Conservation (phyloP, 1,284 basidiomycete species). For the Peniophora sp. region DNA sequence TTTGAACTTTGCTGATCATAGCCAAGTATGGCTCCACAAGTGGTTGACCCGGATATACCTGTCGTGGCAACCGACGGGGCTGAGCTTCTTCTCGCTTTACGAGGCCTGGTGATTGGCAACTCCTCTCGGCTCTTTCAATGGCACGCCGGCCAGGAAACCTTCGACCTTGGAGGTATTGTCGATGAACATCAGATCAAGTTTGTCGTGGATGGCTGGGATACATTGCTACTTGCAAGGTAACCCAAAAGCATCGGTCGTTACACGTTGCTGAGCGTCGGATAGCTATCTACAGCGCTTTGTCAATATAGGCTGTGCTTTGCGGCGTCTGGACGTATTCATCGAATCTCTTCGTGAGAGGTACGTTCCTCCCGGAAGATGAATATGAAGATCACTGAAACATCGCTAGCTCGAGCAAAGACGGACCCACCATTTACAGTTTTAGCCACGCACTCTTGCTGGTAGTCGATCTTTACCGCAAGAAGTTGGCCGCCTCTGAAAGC, state of each 20-base stretch:
- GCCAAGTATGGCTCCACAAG: constrained; percentile 30
- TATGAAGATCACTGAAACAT: constrained; percentile 1
- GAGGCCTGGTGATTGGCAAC: constrained; percentile 48
- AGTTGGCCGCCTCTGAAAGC: constrained; percentile 27
- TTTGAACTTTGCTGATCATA: not conserved
- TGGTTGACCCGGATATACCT: constrained; percentile 32
- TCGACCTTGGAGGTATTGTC: constrained; percentile 29
- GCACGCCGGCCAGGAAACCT: constrained; percentile 42
- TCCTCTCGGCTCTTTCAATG: constrained; percentile 60
- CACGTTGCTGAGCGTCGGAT: not conserved
- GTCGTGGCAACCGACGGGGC: constrained; percentile 27
- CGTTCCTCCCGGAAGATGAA: constrained; percentile 1
- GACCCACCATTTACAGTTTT: constrained; percentile 56
- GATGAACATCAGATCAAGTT: constrained; percentile 26
- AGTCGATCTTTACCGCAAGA: constrained; percentile 39
- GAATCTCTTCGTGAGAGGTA: constrained; percentile 37
- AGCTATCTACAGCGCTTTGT: constrained; percentile 58
- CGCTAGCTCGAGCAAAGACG: constrained; percentile 31
- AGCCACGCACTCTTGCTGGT: constrained; percentile 53
- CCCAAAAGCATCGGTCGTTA: not conserved
- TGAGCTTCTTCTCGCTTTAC: constrained; percentile 46
- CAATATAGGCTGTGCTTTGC: constrained; percentile 52
- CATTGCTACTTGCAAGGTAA: constrained; percentile 44
- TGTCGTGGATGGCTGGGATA: constrained; percentile 46
- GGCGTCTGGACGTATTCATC: constrained; percentile 53